A percentile compares a stretch with the other conserved stretches of the same genome.
These are phyloP conservation scores for Fusarium staphyleae DNA, from an alignment of 2,329 filamentous ascomycete genomes.

Conservation along the genomic window DNA sequence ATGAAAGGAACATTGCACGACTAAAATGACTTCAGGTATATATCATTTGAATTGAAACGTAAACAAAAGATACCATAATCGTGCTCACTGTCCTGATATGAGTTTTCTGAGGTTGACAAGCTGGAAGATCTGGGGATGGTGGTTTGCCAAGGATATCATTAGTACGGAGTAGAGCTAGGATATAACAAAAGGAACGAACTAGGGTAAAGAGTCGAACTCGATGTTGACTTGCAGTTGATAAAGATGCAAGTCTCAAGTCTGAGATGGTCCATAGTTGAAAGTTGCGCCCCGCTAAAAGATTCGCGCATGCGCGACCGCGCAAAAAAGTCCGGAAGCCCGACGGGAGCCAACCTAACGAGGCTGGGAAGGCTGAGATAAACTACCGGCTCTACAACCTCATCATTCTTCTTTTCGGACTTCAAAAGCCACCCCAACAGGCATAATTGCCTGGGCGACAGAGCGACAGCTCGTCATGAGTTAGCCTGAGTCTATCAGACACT, in stretches of 20 bases:
- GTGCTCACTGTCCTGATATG: not conserved
- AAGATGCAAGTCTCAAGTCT: not conserved
- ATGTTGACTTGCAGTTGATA: too few species aligned
- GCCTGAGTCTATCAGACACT: conserved; percentile 18
- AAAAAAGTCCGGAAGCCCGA: conserved; percentile 7
- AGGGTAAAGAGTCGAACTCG: too few species aligned
- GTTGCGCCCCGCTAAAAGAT: conserved; percentile 11
- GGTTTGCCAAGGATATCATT: too few species aligned
- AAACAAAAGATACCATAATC: not conserved
- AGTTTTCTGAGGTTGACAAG: not conserved
- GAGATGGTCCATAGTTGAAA: conserved; percentile 15
- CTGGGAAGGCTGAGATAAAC: conserved; percentile 39
- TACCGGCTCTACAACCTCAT: conserved; percentile 5
- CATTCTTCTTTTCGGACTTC: not conserved
- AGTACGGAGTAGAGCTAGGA: too few species aligned
- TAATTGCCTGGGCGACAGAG: not conserved
- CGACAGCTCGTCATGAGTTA: conserved; percentile 36
- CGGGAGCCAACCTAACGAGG: conserved; percentile 26
- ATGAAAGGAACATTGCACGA: not conserved
- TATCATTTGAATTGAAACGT: not conserved
- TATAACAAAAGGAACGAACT: too few species aligned
- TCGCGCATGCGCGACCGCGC: not conserved
- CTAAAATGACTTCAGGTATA: not conserved
- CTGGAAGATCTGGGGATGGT: too few species aligned
- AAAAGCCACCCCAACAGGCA: not conserved